Percentiles rank a stretch among this genome's conserved stretches.
Conservation (phyloP, 1,284 basidiomycete species). For the Ganoderma meredithae region DNA sequence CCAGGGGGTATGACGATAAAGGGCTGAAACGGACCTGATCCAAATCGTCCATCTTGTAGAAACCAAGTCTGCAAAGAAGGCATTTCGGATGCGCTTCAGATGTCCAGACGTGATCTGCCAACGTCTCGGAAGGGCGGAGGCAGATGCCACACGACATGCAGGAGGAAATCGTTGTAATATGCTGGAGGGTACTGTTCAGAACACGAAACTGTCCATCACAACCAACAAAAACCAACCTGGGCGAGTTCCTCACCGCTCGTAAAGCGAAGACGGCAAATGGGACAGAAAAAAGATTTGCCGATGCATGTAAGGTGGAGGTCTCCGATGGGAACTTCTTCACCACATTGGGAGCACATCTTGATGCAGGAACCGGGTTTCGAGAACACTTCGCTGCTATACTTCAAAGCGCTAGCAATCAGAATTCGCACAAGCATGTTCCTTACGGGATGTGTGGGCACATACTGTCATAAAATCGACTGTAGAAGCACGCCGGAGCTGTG, state of each 20-base stretch:
- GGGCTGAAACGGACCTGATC: not conserved
- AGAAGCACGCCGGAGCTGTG: not conserved
- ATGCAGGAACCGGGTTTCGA: not conserved
- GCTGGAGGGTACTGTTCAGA: not conserved
- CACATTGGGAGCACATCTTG: not conserved
- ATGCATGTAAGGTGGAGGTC: not conserved
- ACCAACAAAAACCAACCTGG: not conserved
- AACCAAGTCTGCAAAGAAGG: not conserved
- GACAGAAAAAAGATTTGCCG: not conserved
- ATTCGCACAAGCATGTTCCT: not conserved
- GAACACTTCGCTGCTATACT: not conserved
- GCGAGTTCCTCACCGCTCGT: not conserved
- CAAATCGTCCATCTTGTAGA: not conserved
- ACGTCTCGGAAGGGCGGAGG: not conserved
- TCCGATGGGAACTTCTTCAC: not conserved
- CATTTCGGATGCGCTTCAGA: not conserved
- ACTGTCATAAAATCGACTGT: not conserved
- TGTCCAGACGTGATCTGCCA: not conserved
- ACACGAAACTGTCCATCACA: not conserved
- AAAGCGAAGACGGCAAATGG: not conserved
- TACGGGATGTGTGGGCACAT: not conserved
- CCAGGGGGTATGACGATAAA: not conserved
- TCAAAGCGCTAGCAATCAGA: not conserved
- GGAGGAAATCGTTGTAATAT: not conserved
- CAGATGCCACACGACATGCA: not conserved